Conservation (phyloP, 148 eudicot genomes). For the Hydrangea macrophylla region DNA sequence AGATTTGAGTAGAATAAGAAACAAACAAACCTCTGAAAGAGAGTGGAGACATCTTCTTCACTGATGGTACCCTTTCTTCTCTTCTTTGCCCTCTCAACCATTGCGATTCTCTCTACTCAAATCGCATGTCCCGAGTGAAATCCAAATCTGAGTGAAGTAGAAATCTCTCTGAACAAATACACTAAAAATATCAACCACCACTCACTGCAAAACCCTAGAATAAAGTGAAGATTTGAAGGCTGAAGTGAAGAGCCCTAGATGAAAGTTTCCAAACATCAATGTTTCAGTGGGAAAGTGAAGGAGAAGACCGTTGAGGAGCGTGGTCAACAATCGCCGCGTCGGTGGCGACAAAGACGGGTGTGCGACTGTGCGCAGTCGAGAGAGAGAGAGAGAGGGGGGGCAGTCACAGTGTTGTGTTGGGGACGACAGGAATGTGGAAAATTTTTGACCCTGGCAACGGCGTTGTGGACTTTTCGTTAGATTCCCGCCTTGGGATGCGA, state of each 20-base stretch:
- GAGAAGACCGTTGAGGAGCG: slow-evolving; percentile 14
- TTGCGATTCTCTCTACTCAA: slow-evolving; percentile 7
- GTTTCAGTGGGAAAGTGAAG: not conserved
- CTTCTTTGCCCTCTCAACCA: slow-evolving; percentile 44
- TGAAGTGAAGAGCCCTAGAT: not conserved
- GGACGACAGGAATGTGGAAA: not conserved
- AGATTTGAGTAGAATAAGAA: not conserved
- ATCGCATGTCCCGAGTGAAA: not conserved
- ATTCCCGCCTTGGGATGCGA: not conserved
- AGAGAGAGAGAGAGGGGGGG: not conserved
- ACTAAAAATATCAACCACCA: not conserved
- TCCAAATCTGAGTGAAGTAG: not conserved
- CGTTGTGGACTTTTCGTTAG: not conserved
- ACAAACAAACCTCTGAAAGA: slow-evolving; percentile 52
- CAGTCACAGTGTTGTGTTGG: not conserved
- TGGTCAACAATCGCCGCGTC: slow-evolving; percentile 7
- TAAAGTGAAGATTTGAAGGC: not conserved
- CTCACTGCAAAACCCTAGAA: not conserved
- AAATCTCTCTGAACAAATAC: not conserved
- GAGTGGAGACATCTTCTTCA: slow-evolving; percentile 52
- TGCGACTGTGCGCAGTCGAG: not conserved
- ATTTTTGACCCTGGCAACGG: no score
- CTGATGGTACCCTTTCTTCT: slow-evolving; percentile 37
- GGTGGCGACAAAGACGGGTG: slow-evolving; percentile 7
- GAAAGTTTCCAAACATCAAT: not conserved